Percentiles rank a stretch among this genome's conserved stretches.
Conservation (phyloP, 345 rosid species). For the Hibiscus trionum region DNA sequence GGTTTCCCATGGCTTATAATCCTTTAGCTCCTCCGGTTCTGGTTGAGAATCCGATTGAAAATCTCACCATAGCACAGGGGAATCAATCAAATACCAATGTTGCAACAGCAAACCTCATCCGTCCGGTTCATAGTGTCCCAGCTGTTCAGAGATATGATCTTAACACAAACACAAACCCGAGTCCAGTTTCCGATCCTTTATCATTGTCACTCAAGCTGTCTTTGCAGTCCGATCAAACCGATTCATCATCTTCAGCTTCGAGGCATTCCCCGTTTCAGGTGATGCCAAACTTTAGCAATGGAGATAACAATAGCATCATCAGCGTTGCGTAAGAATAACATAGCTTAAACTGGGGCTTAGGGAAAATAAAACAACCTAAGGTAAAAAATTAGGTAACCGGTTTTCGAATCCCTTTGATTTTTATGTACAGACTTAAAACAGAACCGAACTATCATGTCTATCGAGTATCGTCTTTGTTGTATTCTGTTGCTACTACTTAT, state of each 20-base stretch:
- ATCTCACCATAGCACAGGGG: constrained; percentile 17
- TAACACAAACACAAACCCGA: constrained; percentile 30
- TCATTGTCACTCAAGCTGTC: constrained; percentile 59
- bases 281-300: constrained; percentile 45
- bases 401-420: constrained; percentile 19
- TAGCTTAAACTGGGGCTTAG: constrained; percentile 11
- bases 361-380: constrained; percentile 5
- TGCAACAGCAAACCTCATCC: constrained; percentile 22
- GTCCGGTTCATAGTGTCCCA: constrained; percentile 24
- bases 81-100: constrained; percentile 13
- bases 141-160: constrained; percentile 29
- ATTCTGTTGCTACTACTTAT: neutral
- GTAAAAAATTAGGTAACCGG: constrained; percentile 23
- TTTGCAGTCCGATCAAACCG: constrained; percentile 38
- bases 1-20: constrained; percentile 19
- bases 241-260: constrained; percentile 24
- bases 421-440: constrained; percentile 46
- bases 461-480: constrained; percentile 3
- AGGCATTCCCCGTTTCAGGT: constrained; percentile 42
- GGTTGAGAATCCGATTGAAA: constrained; percentile 30
- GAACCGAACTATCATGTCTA: constrained; percentile 13
- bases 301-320: constrained; percentile 60
- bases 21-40: constrained; percentile 25
- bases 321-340: constrained; percentile 42
- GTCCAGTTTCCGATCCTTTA: constrained; percentile 20